Base-by-base conservation (phyloP, 2,329 filamentous ascomycete genomes). In the Fusarium sp. region DNA sequence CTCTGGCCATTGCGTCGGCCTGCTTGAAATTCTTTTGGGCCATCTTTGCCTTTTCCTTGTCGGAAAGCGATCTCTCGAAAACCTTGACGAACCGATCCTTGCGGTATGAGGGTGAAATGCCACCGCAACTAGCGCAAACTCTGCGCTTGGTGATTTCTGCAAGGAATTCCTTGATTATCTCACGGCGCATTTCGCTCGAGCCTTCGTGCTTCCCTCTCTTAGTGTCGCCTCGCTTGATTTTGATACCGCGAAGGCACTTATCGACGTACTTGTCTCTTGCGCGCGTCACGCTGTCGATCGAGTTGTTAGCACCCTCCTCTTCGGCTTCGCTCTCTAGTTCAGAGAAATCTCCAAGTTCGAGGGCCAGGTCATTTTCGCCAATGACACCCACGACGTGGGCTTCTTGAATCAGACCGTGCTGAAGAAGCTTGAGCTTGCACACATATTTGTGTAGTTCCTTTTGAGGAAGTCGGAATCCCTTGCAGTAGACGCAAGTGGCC, bases 41-140 rank as follows among this genome's bases (percentile, higher is more conserved):
- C 91, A 97, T 97, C 64, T 90, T 89, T 40, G 88, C 86, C 76
- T 89, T 88, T 35, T 96, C 89, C 77, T 96, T 97, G 45, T 85
- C 80, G 45, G 85, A 87, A 57, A 97, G 81, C 3, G 91, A 84
- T 75, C 92, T 96, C 76, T 95, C 90, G 78, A 98, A 99, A 53
- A 99, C 94, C 79, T 98, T 99, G 75, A 94, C 91, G 73, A 89
- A 96, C 41, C 91, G 87, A 74, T 99, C 95, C 77, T 97, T 97
- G 72, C 95, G 90, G 79, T 93, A 98, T 4, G 84, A 84, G 13
- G 94, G 94, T 15, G 91, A 94, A 63, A 96, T 88, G 27, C 91
- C 91, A 48, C 82, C 80, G 70, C 87, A 90, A 55, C 80, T 84
- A 43, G 82, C 83, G 80, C 96, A 99, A 73, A 87, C 87, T 72